Percentiles rank a stretch among this genome's conserved stretches.
phyloP scores from a whole-genome alignment of 2,329 filamentous ascomycete species.

The Fusarium neocosmosporiellum region DNA sequence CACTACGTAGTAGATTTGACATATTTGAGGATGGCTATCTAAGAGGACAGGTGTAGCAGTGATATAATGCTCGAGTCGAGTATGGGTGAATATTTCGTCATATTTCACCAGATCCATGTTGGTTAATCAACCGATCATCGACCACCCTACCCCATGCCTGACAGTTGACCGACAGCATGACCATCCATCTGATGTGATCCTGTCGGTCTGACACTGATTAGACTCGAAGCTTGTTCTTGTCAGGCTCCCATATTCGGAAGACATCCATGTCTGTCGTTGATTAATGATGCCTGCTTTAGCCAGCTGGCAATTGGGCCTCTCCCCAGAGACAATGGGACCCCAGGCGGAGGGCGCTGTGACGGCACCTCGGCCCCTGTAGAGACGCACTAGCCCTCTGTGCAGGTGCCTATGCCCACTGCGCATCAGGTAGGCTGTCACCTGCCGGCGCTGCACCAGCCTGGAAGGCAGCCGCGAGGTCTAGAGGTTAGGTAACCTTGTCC shows the following conservation, averaged over 20 bases:
- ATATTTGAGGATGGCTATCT: background rate
- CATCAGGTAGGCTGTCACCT: background rate
- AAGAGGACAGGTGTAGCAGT: background rate
- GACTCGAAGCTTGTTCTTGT: background rate
- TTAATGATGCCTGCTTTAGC: background rate
- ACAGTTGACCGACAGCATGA: background rate
- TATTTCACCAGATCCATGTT: background rate
- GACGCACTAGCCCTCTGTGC: background rate
- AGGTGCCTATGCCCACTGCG: background rate
- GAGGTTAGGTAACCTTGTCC: slow-evolving; percentile 6
- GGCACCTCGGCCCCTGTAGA: background rate
- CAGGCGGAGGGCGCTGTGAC: background rate
- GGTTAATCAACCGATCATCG: background rate
- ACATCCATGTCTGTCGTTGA: background rate
- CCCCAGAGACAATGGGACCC: background rate
- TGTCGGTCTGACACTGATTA: background rate
- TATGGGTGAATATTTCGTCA: background rate
- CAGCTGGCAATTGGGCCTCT: background rate
- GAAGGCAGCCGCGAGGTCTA: background rate
- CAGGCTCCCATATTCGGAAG: background rate
- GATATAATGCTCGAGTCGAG: background rate
- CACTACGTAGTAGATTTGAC: background rate
- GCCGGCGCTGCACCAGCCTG: background rate
- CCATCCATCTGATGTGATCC: background rate
- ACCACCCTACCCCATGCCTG: background rate